Conservation (phyloP, 2,329 filamentous ascomycete species). For the Ophiocordyceps camponoti-saundersi region DNA sequence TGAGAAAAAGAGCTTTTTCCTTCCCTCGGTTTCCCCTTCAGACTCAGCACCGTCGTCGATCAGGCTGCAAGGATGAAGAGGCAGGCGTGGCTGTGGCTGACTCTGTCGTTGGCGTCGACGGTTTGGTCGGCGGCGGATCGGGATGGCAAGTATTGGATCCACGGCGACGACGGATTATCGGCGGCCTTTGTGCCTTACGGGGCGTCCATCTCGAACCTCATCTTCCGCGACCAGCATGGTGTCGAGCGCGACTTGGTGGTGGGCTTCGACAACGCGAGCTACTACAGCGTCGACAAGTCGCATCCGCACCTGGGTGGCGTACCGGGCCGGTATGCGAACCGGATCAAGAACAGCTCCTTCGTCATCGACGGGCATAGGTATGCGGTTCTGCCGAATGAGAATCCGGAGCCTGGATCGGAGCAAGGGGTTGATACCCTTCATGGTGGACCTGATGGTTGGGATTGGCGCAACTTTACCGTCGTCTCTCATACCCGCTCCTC, state of each 20-base stretch:
- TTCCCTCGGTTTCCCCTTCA: too few relatives aligned
- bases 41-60: too few relatives aligned
- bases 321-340: conserved; percentile 64
- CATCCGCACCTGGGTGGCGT: conserved; percentile 60
- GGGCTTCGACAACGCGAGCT: conserved; percentile 60
- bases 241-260: conserved; percentile 53
- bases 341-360: conserved; percentile 63
- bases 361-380: conserved; percentile 45
- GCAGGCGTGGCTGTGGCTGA: neutral
- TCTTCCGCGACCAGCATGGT: conserved; percentile 53
- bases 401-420: conserved; percentile 31
- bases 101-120: neutral
- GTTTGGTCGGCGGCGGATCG: conserved; percentile 24
- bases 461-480: conserved; percentile 63
- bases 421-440: conserved; percentile 48
- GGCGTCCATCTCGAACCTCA: conserved; percentile 53
- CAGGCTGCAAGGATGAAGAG: neutral
- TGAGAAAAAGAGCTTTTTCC: neutral
- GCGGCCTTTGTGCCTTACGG: conserved; percentile 60
- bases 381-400: conserved; percentile 46
- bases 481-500: conserved; percentile 46
- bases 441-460: conserved; percentile 56
- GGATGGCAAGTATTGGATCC: conserved; percentile 56
- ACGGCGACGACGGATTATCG: conserved; percentile 46
- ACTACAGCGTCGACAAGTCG: conserved; percentile 45